Evolutionary conservation across 1,139 yeast species (phyloP).

Genomic region (Saccharomycopsis phalli): DNA sequence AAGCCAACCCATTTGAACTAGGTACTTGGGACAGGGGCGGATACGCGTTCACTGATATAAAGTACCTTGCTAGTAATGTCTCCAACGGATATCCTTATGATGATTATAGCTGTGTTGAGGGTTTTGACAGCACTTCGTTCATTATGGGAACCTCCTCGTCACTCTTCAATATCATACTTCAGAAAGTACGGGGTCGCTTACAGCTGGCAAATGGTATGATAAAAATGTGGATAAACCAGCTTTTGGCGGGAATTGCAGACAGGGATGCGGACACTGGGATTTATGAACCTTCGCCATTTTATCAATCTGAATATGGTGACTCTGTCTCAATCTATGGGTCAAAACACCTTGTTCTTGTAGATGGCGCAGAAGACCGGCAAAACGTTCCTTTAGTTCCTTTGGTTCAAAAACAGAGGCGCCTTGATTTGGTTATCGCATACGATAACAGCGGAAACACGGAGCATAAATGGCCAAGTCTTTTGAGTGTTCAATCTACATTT

Average conservation of each 20-base stretch:
- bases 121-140: constrained; percentile 71
- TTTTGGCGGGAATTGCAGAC: constrained; percentile 60
- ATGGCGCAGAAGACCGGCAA: constrained; percentile 82
- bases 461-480: constrained; percentile 67
- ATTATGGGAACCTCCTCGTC: constrained; percentile 70
- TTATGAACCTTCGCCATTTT: constrained; percentile 69
- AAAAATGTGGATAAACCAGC: constrained; percentile 47
- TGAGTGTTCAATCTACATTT: constrained; percentile 56
- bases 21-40: constrained; percentile 54
- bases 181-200: constrained; percentile 1
- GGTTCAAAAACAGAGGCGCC: constrained; percentile 55
- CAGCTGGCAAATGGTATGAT: constrained; percentile 16
- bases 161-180: constrained; percentile 41
- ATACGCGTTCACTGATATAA: constrained; percentile 40
- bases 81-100: constrained; percentile 30
- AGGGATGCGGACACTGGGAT: constrained; percentile 37
- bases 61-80: constrained; percentile 44
- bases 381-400: constrained; percentile 74
- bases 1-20: constrained; percentile 46
- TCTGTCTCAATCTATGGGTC: constrained; percentile 21
- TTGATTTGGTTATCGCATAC: constrained; percentile 73
- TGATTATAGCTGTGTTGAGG: constrained; percentile 43
- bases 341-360: constrained; percentile 54
- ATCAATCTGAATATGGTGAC: constrained; percentile 27
- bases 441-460: constrained; percentile 81